Evolutionary conservation across 2,329 filamentous ascomycete genomes (phyloP).

Genomic region (Waltergamsia citrina): DNA sequence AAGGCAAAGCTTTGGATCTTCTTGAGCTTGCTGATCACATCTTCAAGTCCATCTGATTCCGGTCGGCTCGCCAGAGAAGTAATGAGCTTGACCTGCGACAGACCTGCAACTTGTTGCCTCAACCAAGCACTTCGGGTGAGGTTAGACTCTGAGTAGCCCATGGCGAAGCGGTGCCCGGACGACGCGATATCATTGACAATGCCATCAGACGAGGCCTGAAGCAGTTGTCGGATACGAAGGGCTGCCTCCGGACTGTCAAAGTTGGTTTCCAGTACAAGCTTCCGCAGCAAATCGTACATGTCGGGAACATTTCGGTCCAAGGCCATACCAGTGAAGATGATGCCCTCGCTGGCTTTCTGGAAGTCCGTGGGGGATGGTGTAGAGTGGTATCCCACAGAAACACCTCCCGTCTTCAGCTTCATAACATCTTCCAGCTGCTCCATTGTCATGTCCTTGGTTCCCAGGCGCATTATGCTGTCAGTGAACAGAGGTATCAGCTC

Average conservation of each 20-base stretch:
- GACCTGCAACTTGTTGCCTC: slow-evolving; percentile 78
- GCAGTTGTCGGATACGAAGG: slow-evolving; percentile 72
- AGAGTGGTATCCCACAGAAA: slow-evolving; percentile 78
- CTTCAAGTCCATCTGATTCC: slow-evolving; percentile 58
- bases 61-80: slow-evolving; percentile 67
- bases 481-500: slow-evolving; percentile 83
- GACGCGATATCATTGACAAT: slow-evolving; percentile 88
- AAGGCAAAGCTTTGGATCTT: slow-evolving; percentile 74
- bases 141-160: slow-evolving; percentile 72
- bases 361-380: slow-evolving; percentile 68
- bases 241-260: slow-evolving; percentile 79
- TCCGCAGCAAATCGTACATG: slow-evolving; percentile 81
- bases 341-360: slow-evolving; percentile 64
- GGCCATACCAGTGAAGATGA: slow-evolving; percentile 78
- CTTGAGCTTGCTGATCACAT: slow-evolving; percentile 77
- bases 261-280: slow-evolving; percentile 76
- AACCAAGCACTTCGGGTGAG: slow-evolving; percentile 64
- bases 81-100: slow-evolving; percentile 81
- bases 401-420: slow-evolving; percentile 89
- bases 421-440: slow-evolving; percentile 93
- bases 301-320: slow-evolving; percentile 82
- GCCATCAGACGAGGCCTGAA: slow-evolving; percentile 80
- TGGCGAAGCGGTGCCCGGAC: slow-evolving; percentile 79
- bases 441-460: slow-evolving; percentile 80
- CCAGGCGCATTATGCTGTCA: slow-evolving; percentile 85